These are phyloP conservation scores for Carex scoparia DNA, from an alignment of 176 grass and related monocot species.

Conservation along the genomic window DNA sequence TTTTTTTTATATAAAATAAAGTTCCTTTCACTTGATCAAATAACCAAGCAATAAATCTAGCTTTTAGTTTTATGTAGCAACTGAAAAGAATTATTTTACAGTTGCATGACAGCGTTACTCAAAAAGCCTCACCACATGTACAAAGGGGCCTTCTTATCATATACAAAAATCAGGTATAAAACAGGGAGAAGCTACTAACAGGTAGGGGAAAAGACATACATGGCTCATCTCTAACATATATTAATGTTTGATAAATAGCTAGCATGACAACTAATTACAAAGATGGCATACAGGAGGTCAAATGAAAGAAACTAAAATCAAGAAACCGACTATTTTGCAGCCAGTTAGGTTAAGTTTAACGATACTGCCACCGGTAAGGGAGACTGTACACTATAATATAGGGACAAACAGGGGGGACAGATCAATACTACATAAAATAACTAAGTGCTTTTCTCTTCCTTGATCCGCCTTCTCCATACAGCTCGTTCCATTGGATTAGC, in stretches of 20 bases:
- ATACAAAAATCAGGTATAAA: background rate
- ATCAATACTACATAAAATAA: slow-evolving; percentile 91
- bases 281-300: slow-evolving; percentile 11
- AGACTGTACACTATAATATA: slow-evolving; percentile 34
- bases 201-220: background rate
- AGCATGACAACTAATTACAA: slow-evolving; percentile 23
- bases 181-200: background rate
- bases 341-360: slow-evolving; percentile 6
- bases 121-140: background rate
- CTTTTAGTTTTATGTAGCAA: background rate
- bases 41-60: background rate
- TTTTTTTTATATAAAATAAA: too few species aligned
- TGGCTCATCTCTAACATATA: slow-evolving; percentile 20
- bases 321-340: slow-evolving; percentile 9
- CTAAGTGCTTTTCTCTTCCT: slow-evolving; percentile 94
- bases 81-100: background rate
- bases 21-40: background rate
- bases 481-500: slow-evolving; percentile 93
- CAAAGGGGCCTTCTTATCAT: background rate
- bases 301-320: slow-evolving; percentile 15
- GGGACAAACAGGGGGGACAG: background rate
- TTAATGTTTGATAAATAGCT: slow-evolving; percentile 19
- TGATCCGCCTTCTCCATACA: slow-evolving; percentile 95
- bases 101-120: background rate
- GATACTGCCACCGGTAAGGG: slow-evolving; percentile 9